A percentile compares a stretch with the other conserved stretches of the same genome.
phyloP scores from a whole-genome alignment of 1,284 basidiomycete species.

The Sanghuangporus weigelae region DNA sequence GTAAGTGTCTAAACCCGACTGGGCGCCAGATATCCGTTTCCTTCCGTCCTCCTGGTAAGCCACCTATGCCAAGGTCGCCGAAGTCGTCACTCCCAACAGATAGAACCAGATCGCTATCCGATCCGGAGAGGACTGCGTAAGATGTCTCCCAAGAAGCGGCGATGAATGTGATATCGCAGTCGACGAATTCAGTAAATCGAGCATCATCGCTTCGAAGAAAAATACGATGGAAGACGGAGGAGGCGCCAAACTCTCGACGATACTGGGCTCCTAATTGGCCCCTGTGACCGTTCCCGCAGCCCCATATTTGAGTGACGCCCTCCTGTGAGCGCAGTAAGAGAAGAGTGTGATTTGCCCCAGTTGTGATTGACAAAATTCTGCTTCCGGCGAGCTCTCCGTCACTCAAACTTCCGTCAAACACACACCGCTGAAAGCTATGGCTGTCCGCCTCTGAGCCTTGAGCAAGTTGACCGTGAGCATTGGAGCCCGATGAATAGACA shows the following conservation, averaged over 20 bases:
- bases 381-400: slow-evolving; percentile 24
- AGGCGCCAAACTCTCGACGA: slow-evolving; percentile 19
- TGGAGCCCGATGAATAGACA: slow-evolving; percentile 63
- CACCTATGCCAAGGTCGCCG: slow-evolving; percentile 65
- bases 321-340: slow-evolving; percentile 34
- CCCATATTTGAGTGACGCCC: slow-evolving; percentile 49
- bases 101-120: slow-evolving; percentile 56
- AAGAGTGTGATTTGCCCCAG: slow-evolving; percentile 66
- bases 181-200: slow-evolving; percentile 29
- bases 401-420: slow-evolving; percentile 28
- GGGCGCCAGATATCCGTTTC: slow-evolving; percentile 29
- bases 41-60: slow-evolving; percentile 16
- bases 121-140: slow-evolving; percentile 53
- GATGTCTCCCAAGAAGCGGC: slow-evolving; percentile 80
- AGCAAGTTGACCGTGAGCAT: slow-evolving; percentile 72
- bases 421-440: slow-evolving; percentile 45
- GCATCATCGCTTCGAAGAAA: slow-evolving; percentile 32
- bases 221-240: slow-evolving; percentile 44
- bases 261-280: slow-evolving; percentile 54
- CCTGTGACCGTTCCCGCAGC: slow-evolving; percentile 53
- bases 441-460: slow-evolving; percentile 55
- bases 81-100: slow-evolving; percentile 82
- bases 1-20: slow-evolving; percentile 39
- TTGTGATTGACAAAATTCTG: slow-evolving; percentile 39
- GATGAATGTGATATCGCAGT: slow-evolving; percentile 39